Percentiles rank a stretch among this genome's conserved stretches.
phyloP scores from a whole-genome alignment of 441 rosid genomes.

The Omphalea diandra region DNA sequence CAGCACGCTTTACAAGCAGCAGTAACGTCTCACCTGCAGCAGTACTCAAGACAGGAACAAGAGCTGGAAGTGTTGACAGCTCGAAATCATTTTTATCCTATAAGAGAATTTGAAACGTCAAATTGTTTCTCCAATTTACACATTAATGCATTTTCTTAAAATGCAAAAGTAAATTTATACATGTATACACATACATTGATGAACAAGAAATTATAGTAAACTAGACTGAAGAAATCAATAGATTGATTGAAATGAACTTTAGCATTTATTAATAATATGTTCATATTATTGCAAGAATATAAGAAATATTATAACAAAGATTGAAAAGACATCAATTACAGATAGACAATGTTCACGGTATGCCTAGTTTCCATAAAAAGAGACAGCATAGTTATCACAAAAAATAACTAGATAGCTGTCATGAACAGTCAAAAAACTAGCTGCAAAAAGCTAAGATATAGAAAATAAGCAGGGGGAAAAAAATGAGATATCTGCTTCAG shows the following conservation, averaged over 20 bases:
- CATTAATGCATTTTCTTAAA: not conserved
- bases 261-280: not conserved
- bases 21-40: slow-evolving; percentile 93
- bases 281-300: not conserved
- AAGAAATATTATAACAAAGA: not conserved
- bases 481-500: not conserved
- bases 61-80: slow-evolving; percentile 88
- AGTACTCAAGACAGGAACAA: slow-evolving; percentile 79
- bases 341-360: not conserved
- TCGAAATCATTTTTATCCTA: slow-evolving; percentile 90
- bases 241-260: not conserved
- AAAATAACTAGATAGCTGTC: not conserved
- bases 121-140: not conserved
- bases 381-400: no score
- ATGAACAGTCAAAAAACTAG: no score
- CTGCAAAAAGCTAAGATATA: not conserved
- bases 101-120: slow-evolving; percentile 28
- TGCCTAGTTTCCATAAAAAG: not conserved
- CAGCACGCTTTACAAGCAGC: slow-evolving; percentile 84
- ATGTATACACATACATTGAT: not conserved
- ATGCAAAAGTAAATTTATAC: not conserved
- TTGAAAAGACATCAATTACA: no score
- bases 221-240: not conserved
- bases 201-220: not conserved
- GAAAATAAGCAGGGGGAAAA: not conserved